Evolutionary conservation across 169 alveolate species (phyloP), one percentile per base, ranked within the genome.

Genomic region (Sarcocystis neurona): DNA sequence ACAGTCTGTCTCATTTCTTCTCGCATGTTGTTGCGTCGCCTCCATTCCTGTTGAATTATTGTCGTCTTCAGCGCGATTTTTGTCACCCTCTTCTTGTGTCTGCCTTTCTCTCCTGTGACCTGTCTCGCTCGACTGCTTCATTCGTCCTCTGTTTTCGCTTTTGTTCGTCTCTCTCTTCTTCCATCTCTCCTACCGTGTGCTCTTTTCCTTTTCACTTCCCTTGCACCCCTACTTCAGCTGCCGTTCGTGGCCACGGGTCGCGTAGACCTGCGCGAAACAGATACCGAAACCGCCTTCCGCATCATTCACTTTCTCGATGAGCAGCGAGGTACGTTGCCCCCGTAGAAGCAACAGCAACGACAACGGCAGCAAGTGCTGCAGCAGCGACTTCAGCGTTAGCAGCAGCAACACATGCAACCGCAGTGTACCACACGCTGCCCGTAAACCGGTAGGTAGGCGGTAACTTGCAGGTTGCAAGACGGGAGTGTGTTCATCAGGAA

Each of bases 251-350:
- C 93, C 87, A 95, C 94, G 77, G 98, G 98, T 34, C 90, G 94
- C 63, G 94, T 96, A 23, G 98, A 96, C 92, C 82, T 96, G 60
- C 93, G 96, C 77, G 96, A 94, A 74, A 95, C 96, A 34, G 98
- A 96, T 77, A 96, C 97, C 37, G 97, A 96, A 89, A 96, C 98
- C 5, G 97, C 97, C 66, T 96, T 95, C 92, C 92, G 97, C 58
- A 96, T 96, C 37, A 94, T 96, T 60, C 93, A 95, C 53, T 95
- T 94, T 84, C 92, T 96, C 34, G 98, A 96, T 72, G 97, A 96
- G 66, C 94, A 94, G 72, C 92, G 91, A 84, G 93, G 95, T 93
- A 89, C 74, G 85, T 84, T 32, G 77, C 1, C 46, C 2, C 32
- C 20, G 0, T n/a, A 41, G 1, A 68, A 30, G 12, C 32, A 68